A percentile compares a stretch with the other conserved stretches of the same genome.
These are phyloP conservation scores for Neurospora africana DNA, from an alignment of 495 filamentous ascomycete genomes.

Conservation along the genomic window DNA sequence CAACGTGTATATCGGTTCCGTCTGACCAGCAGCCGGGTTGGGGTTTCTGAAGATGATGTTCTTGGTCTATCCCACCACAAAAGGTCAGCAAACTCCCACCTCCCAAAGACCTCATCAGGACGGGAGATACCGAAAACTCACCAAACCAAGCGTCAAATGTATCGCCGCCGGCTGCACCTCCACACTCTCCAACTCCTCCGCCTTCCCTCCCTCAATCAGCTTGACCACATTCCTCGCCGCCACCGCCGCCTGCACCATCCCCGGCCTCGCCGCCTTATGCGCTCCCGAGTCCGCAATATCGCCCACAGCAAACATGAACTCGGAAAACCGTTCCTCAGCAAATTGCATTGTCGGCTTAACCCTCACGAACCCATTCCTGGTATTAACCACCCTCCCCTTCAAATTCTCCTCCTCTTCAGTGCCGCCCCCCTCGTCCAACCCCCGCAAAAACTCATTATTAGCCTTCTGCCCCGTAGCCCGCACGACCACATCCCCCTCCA, in stretches of 20 bases:
- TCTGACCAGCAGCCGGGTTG: slow-evolving; percentile 31
- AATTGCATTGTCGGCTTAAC: slow-evolving; percentile 48
- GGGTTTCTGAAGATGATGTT: slow-evolving; percentile 43
- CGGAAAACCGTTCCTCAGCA: slow-evolving; percentile 17
- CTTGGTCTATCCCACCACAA: slow-evolving; percentile 23
- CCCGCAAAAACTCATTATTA: slow-evolving; percentile 37
- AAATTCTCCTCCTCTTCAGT: slow-evolving; percentile 2
- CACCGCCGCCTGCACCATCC: slow-evolving; percentile 41
- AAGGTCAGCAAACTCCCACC: neutral
- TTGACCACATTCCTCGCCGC: slow-evolving; percentile 44
- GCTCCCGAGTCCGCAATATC: slow-evolving; percentile 50
- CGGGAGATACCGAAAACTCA: slow-evolving; percentile 16
- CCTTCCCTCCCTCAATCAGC: slow-evolving; percentile 23
- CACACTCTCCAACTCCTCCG: slow-evolving; percentile 19
- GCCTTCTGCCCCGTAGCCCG: slow-evolving; percentile 36
- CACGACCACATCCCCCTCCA: slow-evolving; percentile 14
- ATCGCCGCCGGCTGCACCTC: slow-evolving; percentile 31
- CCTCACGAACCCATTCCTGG: slow-evolving; percentile 36
- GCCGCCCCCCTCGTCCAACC: slow-evolving; percentile 31
- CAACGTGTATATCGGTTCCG: slow-evolving; percentile 32
- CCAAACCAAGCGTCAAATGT: slow-evolving; percentile 43
- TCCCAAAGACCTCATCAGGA: neutral
- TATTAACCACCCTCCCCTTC: slow-evolving; percentile 26
- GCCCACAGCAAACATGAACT: slow-evolving; percentile 43
- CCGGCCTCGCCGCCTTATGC: slow-evolving; percentile 44